Evolutionary conservation across 352 stramenopile species (phyloP).

Genomic region (Phytophthora chlamydospora): DNA sequence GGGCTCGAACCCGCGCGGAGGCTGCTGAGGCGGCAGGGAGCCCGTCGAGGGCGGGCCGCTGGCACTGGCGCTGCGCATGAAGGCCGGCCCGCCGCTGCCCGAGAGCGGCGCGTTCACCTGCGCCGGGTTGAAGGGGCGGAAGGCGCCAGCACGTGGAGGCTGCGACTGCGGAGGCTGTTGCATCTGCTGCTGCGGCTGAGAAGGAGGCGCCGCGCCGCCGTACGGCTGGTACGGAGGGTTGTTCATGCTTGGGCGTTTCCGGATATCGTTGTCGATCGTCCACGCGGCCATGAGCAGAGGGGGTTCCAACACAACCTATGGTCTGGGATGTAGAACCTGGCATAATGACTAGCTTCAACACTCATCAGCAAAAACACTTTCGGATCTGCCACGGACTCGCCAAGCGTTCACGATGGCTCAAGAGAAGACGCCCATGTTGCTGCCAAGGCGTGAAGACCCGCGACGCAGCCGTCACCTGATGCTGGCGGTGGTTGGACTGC

Average conservation of each 20-base stretch:
- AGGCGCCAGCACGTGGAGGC: constrained; percentile 42
- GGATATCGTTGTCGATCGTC: constrained; percentile 28
- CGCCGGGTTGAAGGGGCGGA: constrained; percentile 73
- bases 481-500: constrained; percentile 25
- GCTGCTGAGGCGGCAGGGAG: constrained; percentile 18
- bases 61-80: constrained; percentile 21
- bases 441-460: background rate
- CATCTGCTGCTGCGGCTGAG: constrained; percentile 34
- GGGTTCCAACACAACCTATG: background rate
- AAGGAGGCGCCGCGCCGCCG: constrained; percentile 41
- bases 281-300: constrained; percentile 24
- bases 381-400: background rate
- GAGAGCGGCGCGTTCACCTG: constrained; percentile 49
- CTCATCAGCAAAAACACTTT: background rate
- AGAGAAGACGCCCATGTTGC: constrained; percentile 32
- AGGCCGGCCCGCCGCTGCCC: constrained; percentile 29
- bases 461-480: constrained; percentile 14
- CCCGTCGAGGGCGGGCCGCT: constrained; percentile 29
- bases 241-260: constrained; percentile 37
- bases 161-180: constrained; percentile 43
- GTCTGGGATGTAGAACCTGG: background rate
- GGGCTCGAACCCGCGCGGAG: constrained; percentile 35
- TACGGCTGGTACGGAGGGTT: constrained; percentile 64
- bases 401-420: constrained; percentile 13
- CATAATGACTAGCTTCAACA: constrained; percentile 13